A percentile compares a stretch with the other conserved stretches of the same genome.
Conservation (phyloP, 2,329 filamentous ascomycete species). For the Leptographium radiaticola region DNA sequence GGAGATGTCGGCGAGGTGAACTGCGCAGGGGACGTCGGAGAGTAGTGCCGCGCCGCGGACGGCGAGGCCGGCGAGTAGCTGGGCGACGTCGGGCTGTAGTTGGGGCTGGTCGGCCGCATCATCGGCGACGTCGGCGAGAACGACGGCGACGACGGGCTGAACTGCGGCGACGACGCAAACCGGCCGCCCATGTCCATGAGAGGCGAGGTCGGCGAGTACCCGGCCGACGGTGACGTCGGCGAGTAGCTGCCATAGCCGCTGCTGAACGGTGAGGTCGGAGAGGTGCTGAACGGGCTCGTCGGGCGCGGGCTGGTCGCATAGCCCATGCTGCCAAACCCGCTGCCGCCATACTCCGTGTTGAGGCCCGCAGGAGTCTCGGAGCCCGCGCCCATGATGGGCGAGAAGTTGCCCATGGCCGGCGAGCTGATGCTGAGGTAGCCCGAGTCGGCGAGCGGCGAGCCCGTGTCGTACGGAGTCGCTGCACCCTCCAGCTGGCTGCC, state of each 20-base stretch:
- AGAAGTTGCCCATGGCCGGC: constrained; percentile 55
- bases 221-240: constrained; percentile 60
- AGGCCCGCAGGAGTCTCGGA: constrained; percentile 60
- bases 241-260: constrained; percentile 50
- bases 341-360: constrained; percentile 44
- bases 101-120: constrained; percentile 41
- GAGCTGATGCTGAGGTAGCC: constrained; percentile 48
- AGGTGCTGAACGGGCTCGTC: constrained; percentile 65
- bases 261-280: constrained; percentile 52
- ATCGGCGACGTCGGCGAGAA: constrained; percentile 51
- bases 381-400: constrained; percentile 61
- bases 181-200: constrained; percentile 40
- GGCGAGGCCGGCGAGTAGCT: constrained; percentile 52
- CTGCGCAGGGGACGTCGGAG: constrained; percentile 56
- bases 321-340: constrained; percentile 30
- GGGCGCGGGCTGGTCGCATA: constrained; percentile 52
- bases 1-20: constrained; percentile 68
- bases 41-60: constrained; percentile 42
- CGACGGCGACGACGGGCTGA: constrained; percentile 49
- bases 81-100: constrained; percentile 53
- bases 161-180: constrained; percentile 43
- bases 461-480: constrained; percentile 86
- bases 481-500: constrained; percentile 66
- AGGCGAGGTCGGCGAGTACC: constrained; percentile 68
- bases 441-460: constrained; percentile 63